Evolutionary conservation across 257 asterid genomes (phyloP), one percentile per base, ranked within the genome.

Genomic region (Petrea volubilis): DNA sequence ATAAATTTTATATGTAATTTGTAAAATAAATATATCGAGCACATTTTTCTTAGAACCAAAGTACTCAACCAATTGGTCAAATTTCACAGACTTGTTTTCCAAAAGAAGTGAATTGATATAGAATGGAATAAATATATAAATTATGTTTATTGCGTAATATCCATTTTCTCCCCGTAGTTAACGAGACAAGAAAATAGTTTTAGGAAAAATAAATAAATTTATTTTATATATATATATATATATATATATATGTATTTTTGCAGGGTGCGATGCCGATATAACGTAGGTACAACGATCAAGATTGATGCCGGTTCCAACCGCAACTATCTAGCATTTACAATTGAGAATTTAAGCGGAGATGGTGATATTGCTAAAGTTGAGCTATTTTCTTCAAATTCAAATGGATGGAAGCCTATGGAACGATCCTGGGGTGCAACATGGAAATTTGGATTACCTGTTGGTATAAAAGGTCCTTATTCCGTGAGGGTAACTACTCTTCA

Each of bases 331-430:
- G 68, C 84, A 1, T 58, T 72, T 21, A 71, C 65, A 3, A 8
- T 71, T 28, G 85, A 82, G 65, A 62, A 47, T 33, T 75, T 28
- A 27, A 83, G 77, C 12, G 83, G 84, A 14, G 87, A 79, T 9
- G 90, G 89, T 5, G 86, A 83, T 4, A 8, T 87, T 28, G 70
- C 64, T 7, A 3, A 14, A 2, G 60, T 70, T 0, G 77, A 82
- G 12, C 38, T 86, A 9, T 49, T 33, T n/a, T 67, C 83, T 0
- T 17, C 75, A 3, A 49, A 67, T 0, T 51, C 74, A n/a, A 38
- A 15, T 6, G 10, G 2, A 10, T 83, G 83, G 84, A 10, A 36
- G 1, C 67, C 77, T 0, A 82, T 79, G 90, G 60, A 59, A 15
- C 64, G 67, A 1, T 15, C 57, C 2, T 79, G 31, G 60, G 93